These are phyloP conservation scores for Aspergillus sp. DNA, from an alignment of 2,329 filamentous ascomycete genomes.

Conservation along the genomic window DNA sequence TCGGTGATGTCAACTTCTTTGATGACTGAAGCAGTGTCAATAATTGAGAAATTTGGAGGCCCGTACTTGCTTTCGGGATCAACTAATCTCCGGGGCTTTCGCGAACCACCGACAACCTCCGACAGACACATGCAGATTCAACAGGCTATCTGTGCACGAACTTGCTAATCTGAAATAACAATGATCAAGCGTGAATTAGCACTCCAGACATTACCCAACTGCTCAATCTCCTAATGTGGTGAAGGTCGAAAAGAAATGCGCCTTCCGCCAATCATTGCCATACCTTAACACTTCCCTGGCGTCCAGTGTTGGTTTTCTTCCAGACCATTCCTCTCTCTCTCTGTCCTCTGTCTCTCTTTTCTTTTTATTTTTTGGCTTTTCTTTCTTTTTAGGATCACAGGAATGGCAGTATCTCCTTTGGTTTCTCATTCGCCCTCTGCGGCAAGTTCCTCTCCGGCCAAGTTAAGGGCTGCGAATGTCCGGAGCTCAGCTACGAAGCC, in stretches of 20 bases:
- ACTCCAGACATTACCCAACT: too few relatives aligned
- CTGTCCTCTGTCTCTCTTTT: too few relatives aligned
- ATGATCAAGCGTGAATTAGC: too few relatives aligned
- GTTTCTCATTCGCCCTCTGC: slow-evolving; percentile 31
- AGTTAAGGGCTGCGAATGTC: slow-evolving; percentile 28
- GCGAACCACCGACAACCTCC: not conserved
- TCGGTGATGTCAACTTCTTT: not conserved
- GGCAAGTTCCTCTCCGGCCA: slow-evolving; percentile 25
- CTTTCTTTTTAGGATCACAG: not conserved
- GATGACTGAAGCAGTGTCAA: not conserved
- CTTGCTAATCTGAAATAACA: too few relatives aligned
- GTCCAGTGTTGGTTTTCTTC: not conserved
- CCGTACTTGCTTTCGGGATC: slow-evolving; percentile 16
- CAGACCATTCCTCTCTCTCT: not conserved
- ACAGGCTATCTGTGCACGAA: not conserved
- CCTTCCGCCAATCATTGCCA: not conserved
- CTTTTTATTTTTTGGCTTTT: not conserved
- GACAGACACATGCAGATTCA: not conserved
- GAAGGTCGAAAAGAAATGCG: not conserved
- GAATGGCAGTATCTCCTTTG: slow-evolving; percentile 40
- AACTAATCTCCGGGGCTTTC: slow-evolving; percentile 23
- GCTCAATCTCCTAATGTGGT: not conserved
- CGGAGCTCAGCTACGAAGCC: slow-evolving; percentile 19
- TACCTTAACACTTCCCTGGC: not conserved
- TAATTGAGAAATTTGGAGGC: slow-evolving; percentile 24